These are phyloP conservation scores for Stygiomarasmius scandens DNA, from an alignment of 1,284 basidiomycete genomes.

Conservation along the genomic window DNA sequence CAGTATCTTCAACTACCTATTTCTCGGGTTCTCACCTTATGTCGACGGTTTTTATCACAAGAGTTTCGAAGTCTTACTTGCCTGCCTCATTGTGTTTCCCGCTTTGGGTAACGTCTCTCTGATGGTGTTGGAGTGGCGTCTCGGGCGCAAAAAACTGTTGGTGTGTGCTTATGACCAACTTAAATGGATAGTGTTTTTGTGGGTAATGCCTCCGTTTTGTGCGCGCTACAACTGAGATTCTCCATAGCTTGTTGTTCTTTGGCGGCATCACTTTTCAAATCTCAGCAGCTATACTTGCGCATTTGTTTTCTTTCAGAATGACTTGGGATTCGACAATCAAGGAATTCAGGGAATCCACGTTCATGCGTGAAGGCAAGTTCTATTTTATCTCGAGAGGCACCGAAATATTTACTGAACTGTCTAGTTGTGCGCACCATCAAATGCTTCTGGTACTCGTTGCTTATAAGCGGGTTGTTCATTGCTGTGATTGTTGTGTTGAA, in stretches of 20 bases:
- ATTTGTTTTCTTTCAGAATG: slow-evolving; percentile 69
- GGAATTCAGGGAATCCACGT: slow-evolving; percentile 82
- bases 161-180: slow-evolving; percentile 65
- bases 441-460: slow-evolving; percentile 70
- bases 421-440: slow-evolving; percentile 73
- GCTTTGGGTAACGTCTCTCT: slow-evolving; percentile 76
- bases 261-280: slow-evolving; percentile 79
- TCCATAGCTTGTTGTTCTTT: slow-evolving; percentile 80
- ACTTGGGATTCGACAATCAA: slow-evolving; percentile 80
- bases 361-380: slow-evolving; percentile 73
- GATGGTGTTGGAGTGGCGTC: slow-evolving; percentile 75
- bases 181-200: slow-evolving; percentile 83
- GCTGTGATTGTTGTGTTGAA: slow-evolving; percentile 61
- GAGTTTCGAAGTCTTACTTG: slow-evolving; percentile 75
- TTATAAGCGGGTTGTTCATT: slow-evolving; percentile 55
- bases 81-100: slow-evolving; percentile 78
- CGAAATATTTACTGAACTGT: slow-evolving; percentile 4
- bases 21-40: slow-evolving; percentile 66
- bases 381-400: neutral
- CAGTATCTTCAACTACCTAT: slow-evolving; percentile 71
- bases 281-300: slow-evolving; percentile 74
- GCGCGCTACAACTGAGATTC: neutral
- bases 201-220: slow-evolving; percentile 30
- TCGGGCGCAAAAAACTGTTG: slow-evolving; percentile 62
- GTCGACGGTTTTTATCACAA: slow-evolving; percentile 73